A percentile compares a stretch with the other conserved stretches of the same genome.
Evolutionary conservation across 192 early-diverging fungal species (phyloP).

Genomic region (Mortierella hygrophila): DNA sequence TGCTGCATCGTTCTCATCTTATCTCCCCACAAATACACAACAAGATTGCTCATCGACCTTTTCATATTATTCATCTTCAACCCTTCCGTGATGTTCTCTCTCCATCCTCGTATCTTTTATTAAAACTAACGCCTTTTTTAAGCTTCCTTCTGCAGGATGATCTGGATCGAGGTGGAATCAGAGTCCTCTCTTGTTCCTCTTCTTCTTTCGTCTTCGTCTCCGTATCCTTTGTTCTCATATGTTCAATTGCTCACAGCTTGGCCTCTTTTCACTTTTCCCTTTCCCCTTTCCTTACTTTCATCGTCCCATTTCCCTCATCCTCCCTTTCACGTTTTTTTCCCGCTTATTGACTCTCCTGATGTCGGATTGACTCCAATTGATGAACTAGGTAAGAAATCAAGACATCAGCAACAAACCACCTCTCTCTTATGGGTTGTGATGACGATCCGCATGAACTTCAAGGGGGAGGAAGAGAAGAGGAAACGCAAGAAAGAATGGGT

Average conservation of each 20-base stretch:
- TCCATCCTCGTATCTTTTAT: not conserved
- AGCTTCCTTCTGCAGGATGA: not conserved
- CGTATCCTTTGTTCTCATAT: not conserved
- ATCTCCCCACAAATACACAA: not conserved
- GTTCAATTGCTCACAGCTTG: not conserved
- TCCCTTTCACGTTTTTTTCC: not conserved
- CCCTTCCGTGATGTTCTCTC: not conserved
- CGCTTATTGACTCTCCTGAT: not conserved
- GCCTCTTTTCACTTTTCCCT: not conserved
- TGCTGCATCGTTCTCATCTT: not conserved
- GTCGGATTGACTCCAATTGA: not conserved
- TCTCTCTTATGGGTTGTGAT: not conserved
- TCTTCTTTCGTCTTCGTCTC: not conserved
- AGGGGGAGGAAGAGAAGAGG: not conserved
- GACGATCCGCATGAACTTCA: not conserved
- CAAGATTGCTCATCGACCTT: not conserved
- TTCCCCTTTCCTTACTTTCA: not conserved
- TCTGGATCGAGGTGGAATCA: constrained; percentile 1
- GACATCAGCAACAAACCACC: not conserved
- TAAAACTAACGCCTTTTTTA: not conserved
- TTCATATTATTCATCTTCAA: not conserved
- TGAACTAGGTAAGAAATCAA: not conserved
- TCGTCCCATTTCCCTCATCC: not conserved
- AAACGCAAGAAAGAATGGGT: not conserved
- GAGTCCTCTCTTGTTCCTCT: constrained; percentile 4